Evolutionary conservation across 2,329 filamentous ascomycete genomes (phyloP), one percentile per base, ranked within the genome.

Genomic region (Neophaeococcomyces mojaviensis): DNA sequence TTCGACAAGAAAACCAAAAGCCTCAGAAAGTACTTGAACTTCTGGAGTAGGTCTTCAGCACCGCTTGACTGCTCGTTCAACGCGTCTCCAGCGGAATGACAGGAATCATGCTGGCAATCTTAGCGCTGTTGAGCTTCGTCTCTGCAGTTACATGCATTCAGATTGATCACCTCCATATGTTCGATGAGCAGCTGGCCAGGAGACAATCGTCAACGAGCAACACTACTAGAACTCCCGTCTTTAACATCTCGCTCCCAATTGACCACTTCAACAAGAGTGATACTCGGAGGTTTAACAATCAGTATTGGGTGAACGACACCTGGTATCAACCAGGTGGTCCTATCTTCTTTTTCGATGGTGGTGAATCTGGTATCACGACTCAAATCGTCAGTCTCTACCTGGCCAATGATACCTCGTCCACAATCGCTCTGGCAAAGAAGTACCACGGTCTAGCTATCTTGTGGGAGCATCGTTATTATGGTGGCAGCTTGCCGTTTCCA

Each of bases 321-420:
- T 74, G 74, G 56, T 78, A 77, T 54, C 67, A 71, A 49, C 63
- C 72, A 12, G 74, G 74, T 15, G 73, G 73, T 0, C 74, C 71
- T 2, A 64, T 74, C 1, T 68, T 68, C 48, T 54, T 73, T 6
- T 73, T 70, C 46, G 71, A 75, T 54, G 64, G 62, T 6, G 73
- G 73, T 31, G 73, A 76, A 53, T 61, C 65, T 1, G 59, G 56
- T 28, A 70, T 62, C 3, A 48, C 64, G 4, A 10, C 24, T 28
- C 24, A 28, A 28, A 28, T 10, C 5, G 24, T 28, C 5, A 28
- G 10, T 46, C 49, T 65, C 24, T 49, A 49, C 5, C 60, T 62
- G 36, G 49, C 53, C 8, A 24, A n/a, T 10, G 34, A 20, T 4
- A 5, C 32, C 7, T 24, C 32, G 4, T 31, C 42, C 3, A n/a